Evolutionary conservation across 257 asterid species (phyloP), one percentile per base, ranked within the genome.

Genomic region (Solanum virginianum): DNA sequence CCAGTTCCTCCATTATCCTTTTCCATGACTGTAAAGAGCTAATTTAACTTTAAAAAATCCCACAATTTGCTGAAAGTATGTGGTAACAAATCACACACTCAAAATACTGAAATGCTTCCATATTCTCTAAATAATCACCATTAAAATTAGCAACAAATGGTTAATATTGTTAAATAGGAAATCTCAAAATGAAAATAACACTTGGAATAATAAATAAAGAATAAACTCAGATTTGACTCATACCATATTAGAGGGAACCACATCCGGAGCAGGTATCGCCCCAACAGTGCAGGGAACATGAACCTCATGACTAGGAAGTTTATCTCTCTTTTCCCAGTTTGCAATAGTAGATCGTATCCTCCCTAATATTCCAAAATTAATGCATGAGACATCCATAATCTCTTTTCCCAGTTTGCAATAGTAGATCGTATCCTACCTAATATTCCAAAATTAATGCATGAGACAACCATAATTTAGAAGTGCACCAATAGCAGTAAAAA

Each of bases 271-370:
- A 88, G 83, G 82, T 85, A 85, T 62, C 85, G 90, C 89, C 88
- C 91, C 92, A 10, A 93, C 89, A 85, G 84, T 91, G 92, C 91
- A 88, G 83, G 95, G 89, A 80, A 93, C 81, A 83, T 88, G 77
- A 84, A 89, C 90, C 56, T 90, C 91, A 80, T 89, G 90, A 85
- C 86, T 86, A 83, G 93, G 85, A 88, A 84, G 88, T 90, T 93
- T 94, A 65, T 93, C 94, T 87, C 84, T 94, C 86, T 89, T 93
- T 88, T 94, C 98, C 98, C 95, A 93, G 83, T 89, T 93, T 70
- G 94, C 87, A 85, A 85, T 90, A 80, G 83, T 65, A 7, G 93
- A 86, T 41, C 90, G 90, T 53, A 90, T 53, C 90, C 94, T 90
- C 80, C 95, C 98, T 93, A 87, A 68, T 84, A 55, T 77, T 68